phyloP scores from a whole-genome alignment of 108 stramenopile genomes.

The Stephanodiscus minutulus region DNA sequence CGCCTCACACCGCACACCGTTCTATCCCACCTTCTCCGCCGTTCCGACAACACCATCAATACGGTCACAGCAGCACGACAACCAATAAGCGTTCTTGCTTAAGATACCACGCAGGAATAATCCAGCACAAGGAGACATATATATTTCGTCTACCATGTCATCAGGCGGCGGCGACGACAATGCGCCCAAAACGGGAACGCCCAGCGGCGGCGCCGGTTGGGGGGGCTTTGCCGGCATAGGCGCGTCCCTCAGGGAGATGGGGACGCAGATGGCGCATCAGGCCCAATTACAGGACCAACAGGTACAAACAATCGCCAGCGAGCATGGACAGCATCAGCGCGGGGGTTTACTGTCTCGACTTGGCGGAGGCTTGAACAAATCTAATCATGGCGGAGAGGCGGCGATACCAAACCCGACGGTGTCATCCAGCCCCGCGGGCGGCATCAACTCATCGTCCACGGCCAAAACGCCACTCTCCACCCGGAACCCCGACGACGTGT shows the following conservation, averaged over 20 bases:
- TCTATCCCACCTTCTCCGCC: too few relatives aligned
- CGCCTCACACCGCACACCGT: too few relatives aligned
- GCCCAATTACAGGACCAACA: slow-evolving; percentile 17
- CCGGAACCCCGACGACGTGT: slow-evolving; percentile 42
- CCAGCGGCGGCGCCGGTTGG: slow-evolving; percentile 2
- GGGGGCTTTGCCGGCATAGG: slow-evolving; percentile 27
- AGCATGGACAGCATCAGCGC: slow-evolving; percentile 22
- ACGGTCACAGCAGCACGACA: too few relatives aligned
- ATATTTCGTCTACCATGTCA: not conserved
- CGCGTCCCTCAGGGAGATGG: slow-evolving; percentile 23
- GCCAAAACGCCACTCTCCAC: slow-evolving; percentile 25
- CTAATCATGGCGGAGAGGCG: slow-evolving; percentile 12
- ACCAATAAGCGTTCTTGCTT: not conserved
- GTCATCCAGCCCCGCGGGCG: slow-evolving; percentile 5
- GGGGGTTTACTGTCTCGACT: slow-evolving; percentile 38
- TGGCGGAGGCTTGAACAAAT: slow-evolving; percentile 14
- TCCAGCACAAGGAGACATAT: not conserved
- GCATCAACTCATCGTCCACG: slow-evolving; percentile 3
- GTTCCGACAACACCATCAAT: too few relatives aligned
- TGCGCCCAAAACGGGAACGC: not conserved
- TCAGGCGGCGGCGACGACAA: not conserved
- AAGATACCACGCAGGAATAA: not conserved
- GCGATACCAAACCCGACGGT: not conserved
- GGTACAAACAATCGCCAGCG: slow-evolving; percentile 24
- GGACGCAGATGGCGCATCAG: slow-evolving; percentile 29